A percentile compares a stretch with the other conserved stretches of the same genome.
These are phyloP conservation scores for Penicillium longicatenatum DNA, from an alignment of 495 filamentous ascomycete species.

Conservation along the genomic window DNA sequence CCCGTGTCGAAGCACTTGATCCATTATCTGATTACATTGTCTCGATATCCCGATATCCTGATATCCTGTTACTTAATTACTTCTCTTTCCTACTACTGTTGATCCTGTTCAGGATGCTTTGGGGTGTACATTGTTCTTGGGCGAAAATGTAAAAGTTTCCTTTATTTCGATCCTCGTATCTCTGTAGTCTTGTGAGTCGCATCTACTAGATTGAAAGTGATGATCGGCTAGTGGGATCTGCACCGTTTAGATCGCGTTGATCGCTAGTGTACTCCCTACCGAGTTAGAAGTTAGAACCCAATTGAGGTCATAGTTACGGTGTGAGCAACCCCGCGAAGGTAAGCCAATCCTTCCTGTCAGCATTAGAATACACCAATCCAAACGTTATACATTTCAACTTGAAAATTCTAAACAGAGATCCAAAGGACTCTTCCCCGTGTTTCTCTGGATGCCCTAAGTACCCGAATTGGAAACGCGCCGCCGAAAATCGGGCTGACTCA, in stretches of 20 bases:
- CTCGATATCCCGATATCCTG: not conserved
- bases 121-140: conserved; percentile 8
- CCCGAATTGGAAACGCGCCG: conserved; percentile 1
- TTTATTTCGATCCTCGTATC: not conserved
- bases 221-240: not conserved
- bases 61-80: conserved; percentile 24
- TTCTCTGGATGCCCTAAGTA: conserved; percentile 1
- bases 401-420: not conserved
- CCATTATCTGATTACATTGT: conserved; percentile 3
- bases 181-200: not conserved
- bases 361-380: not conserved
- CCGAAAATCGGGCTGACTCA: conserved; percentile 11
- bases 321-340: not conserved
- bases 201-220: not conserved
- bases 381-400: not conserved
- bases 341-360: no score
- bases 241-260: not conserved
- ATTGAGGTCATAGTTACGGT: not conserved
- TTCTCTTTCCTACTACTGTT: conserved; percentile 5
- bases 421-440: not conserved
- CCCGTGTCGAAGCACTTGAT: conserved; percentile 20
- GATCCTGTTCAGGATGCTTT: not conserved
- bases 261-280: no score
- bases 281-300: not conserved
- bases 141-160: conserved; percentile 12